A percentile compares a stretch with the other conserved stretches of the same genome.
Evolutionary conservation across 2,329 filamentous ascomycete genomes (phyloP).

Genomic region (Penicillium crustosum): DNA sequence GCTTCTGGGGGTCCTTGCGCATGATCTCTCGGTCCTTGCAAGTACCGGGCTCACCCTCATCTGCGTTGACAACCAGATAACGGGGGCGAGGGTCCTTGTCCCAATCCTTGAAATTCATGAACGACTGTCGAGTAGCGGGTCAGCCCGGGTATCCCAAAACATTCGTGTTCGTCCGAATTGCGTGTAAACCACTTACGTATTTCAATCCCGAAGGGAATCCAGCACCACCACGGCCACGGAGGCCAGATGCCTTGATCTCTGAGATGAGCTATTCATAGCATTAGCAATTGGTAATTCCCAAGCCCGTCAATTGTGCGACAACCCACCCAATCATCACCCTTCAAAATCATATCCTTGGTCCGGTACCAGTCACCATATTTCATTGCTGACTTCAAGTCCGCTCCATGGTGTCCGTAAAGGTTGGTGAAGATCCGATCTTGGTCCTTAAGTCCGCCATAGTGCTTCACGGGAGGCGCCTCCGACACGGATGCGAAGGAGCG

Average conservation of each 20-base stretch:
- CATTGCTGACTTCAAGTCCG: slow-evolving; percentile 89
- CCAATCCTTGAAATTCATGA: slow-evolving; percentile 99
- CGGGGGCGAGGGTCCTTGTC: slow-evolving; percentile 95
- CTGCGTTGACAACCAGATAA: slow-evolving; percentile 96
- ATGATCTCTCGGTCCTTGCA: slow-evolving; percentile 99
- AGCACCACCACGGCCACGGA: slow-evolving; percentile 93
- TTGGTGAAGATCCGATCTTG: slow-evolving; percentile 99
- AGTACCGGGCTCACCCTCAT: slow-evolving; percentile 97
- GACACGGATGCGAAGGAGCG: slow-evolving; percentile 80
- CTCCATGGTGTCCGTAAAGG: slow-evolving; percentile 87
- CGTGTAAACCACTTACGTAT: slow-evolving; percentile 71
- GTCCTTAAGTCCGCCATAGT: slow-evolving; percentile 85
- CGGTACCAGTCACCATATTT: slow-evolving; percentile 99
- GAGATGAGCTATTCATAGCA: slow-evolving; percentile 70
- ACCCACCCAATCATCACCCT: slow-evolving; percentile 88
- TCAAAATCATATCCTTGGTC: slow-evolving; percentile 96
- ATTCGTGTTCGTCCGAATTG: neutral
- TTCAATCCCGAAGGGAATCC: slow-evolving; percentile 98
- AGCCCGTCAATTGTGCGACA: slow-evolving; percentile 10
- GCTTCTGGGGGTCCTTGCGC: slow-evolving; percentile 99
- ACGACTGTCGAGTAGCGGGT: slow-evolving; percentile 63
- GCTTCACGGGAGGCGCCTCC: slow-evolving; percentile 61
- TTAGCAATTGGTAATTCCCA: slow-evolving; percentile 25
- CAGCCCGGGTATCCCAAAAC: slow-evolving; percentile 15
- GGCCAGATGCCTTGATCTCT: slow-evolving; percentile 93